Evolutionary conservation across 2,329 filamentous ascomycete genomes (phyloP), one percentile per base, ranked within the genome.

Genomic region (Sporothrix pallida): DNA sequence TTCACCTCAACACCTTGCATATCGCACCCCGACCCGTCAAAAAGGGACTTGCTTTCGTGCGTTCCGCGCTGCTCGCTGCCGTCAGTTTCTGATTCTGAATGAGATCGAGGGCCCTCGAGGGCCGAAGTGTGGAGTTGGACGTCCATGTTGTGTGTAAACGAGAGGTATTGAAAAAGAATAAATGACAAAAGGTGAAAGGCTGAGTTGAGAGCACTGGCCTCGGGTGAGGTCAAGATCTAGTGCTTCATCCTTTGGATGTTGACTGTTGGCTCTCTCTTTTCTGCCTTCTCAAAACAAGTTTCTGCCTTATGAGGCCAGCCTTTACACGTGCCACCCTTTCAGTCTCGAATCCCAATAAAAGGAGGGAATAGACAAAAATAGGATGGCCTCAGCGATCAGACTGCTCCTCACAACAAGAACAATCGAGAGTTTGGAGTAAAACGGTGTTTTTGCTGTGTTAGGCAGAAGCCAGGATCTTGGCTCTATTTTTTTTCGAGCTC

Each of bases 31-130:
- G 50, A 31, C 42, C 69, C 69, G 42, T 44, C 13, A 46, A 62
- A 71, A 60, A 62, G 69, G 69, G 69, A 71, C 3, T 48, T 13
- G 54, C 70, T 23, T 44, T 44, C 54, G 9, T 5, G 15, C 69
- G 23, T 15, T 37, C 12, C 58, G 58, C 26, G 26, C 58, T 56
- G 44, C 70, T 72, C 56, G 5, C 65, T 23, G 15, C 56, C 42
- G 3, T 63, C 46, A 3, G 31, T 37, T 37, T 37, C 31, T 37
- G 31, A 6, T 37, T 5, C 31, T 31, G 31, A 31, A 31, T 31
- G 31, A 37, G 44, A 9, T 37, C 23, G 15, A 17, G 26, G 58
- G 26, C 37, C 31, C 4, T 6, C n/a, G 15, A 37, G n/a, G 62
- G 62, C 44, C 42, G 6, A 2, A 54, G 26, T n/a, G 58, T 23